phyloP scores from a whole-genome alignment of 2,329 filamentous ascomycete genomes.

The Leptographium galeiforme region DNA sequence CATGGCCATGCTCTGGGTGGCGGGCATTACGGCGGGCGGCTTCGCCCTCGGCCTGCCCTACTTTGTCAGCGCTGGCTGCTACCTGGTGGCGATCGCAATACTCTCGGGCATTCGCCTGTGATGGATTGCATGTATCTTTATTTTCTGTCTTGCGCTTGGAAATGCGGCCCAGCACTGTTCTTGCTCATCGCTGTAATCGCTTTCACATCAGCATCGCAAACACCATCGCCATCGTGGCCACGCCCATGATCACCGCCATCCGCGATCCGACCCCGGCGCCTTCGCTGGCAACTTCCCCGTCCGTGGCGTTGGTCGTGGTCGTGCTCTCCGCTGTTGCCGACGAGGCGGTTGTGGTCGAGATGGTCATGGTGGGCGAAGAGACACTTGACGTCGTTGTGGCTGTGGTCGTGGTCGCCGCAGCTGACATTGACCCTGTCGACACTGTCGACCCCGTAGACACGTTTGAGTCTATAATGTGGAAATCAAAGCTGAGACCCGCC shows the following conservation, averaged over 20 bases:
- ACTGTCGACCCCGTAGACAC: background rate
- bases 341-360: background rate
- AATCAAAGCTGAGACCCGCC: slow-evolving; percentile 25
- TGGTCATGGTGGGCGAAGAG: background rate
- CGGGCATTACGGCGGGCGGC: slow-evolving; percentile 25
- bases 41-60: slow-evolving; percentile 25
- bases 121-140: background rate
- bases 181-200: background rate
- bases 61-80: slow-evolving; percentile 24
- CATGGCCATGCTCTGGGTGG: slow-evolving; percentile 33
- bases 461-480: slow-evolving; percentile 11
- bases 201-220: slow-evolving; percentile 9
- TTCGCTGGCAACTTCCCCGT: background rate
- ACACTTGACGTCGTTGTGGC: background rate
- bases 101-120: background rate
- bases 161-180: background rate
- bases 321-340: background rate
- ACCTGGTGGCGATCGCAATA: slow-evolving; percentile 16
- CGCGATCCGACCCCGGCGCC: background rate
- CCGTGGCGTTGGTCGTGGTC: background rate
- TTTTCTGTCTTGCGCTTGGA: background rate
- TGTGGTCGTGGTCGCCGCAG: background rate
- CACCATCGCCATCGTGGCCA: slow-evolving; percentile 1
- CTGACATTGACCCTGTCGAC: background rate
- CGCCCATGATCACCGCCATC: background rate